A percentile compares a stretch with the other conserved stretches of the same genome.
Conservation (phyloP, 148 eudicot species). For the Agrostemma githago region DNA sequence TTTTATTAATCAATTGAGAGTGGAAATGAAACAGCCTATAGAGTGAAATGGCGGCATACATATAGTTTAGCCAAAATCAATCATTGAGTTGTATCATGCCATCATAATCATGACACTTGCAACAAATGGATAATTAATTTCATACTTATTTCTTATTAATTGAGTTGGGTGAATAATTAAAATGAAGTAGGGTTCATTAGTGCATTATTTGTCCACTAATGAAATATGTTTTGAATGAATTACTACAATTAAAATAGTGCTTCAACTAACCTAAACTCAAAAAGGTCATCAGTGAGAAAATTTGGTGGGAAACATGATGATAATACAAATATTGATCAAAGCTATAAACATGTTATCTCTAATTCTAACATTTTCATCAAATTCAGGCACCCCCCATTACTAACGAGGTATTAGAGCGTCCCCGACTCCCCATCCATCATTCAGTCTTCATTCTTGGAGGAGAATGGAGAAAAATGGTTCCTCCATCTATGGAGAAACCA, state of each 20-base stretch:
- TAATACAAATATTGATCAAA: neutral
- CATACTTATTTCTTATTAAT: neutral
- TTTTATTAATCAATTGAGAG: too few species aligned
- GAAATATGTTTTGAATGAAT: too few species aligned
- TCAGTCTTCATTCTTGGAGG: too few species aligned
- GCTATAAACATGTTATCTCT: too few species aligned
- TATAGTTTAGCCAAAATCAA: too few species aligned
- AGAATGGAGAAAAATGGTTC: too few species aligned
- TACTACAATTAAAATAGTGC: neutral
- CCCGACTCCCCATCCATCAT: too few species aligned
- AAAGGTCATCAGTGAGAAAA: neutral
- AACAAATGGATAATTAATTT: neutral
- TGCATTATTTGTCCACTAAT: neutral
- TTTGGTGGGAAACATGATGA: neutral
- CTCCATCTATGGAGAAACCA: too few species aligned
- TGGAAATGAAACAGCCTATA: neutral
- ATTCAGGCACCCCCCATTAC: too few species aligned
- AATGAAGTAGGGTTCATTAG: neutral
- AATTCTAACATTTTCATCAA: too few species aligned
- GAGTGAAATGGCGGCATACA: neutral
- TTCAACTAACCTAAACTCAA: neutral
- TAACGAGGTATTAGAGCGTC: too few species aligned
- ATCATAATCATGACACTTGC: conserved; percentile 3
- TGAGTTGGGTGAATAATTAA: neutral
- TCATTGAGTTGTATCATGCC: neutral